Evolutionary conservation across 306 rosid species (phyloP), one percentile per base, ranked within the genome.

Genomic region (Cucumis hystrix): DNA sequence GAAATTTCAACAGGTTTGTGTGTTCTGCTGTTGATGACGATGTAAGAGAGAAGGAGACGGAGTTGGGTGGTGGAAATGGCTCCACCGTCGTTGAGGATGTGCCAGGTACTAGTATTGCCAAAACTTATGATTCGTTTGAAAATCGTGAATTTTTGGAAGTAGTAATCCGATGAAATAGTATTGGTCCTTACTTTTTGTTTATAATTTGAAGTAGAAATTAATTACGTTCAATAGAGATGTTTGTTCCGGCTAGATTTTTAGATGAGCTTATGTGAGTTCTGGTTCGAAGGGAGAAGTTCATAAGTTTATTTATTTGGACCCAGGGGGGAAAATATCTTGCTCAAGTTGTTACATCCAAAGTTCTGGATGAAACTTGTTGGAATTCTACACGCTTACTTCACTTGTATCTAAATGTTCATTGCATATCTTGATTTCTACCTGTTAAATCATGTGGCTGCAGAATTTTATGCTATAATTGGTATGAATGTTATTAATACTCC

Each of bases 21-120:
- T 86, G 96, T 81, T 85, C 81, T 23, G 96, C 97, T 15, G 94
- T 90, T 4, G 97, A 91, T 58, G 98, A 91, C 39, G 93, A 87
- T 45, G 83, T 85, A 74, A 86, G 86, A 80, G 87, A 81, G 84
- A 82, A 86, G 70, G 87, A 80, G 83, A 86, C 73, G 77, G 93
- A 89, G 52, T 51, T 77, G 45, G 82, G 61, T 43, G 80, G 77
- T 33, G 68, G 86, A 18, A 80, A 84, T 71, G 92, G 86, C 78
- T 84, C 96, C 10, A 90, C 88, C 64, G 3, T 65, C 25, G 65
- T 88, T 39, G 96, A 88, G 69, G 97, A 90, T 75, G 88, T 92
- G 72, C 96, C 87, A 16, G 87, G 93, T 88, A 81, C 74, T 77
- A 64, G 90, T 88, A 80, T 78, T 77, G 51, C 18, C 79, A 15